Evolutionary conservation across 2,329 filamentous ascomycete genomes (phyloP).

Genomic region (Conoideocrella luteorostrata): DNA sequence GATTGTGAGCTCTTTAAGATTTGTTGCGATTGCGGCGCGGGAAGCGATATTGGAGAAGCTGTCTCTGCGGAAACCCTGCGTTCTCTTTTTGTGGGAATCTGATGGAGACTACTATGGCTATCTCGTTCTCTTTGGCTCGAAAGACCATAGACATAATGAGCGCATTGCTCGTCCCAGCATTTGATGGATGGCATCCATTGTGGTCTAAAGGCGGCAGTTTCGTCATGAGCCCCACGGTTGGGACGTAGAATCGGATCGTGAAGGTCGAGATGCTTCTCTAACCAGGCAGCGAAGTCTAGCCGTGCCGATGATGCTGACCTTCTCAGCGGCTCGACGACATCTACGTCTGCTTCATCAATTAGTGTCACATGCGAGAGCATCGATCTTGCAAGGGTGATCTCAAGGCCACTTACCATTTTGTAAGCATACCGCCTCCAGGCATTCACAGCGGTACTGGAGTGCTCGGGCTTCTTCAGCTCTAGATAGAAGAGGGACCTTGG

Average conservation of each 20-base stretch:
- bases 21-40: conserved; percentile 4
- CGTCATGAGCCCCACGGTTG: conserved; percentile 6
- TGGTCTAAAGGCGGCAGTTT: conserved; percentile 1
- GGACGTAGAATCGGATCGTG: conserved; percentile 41
- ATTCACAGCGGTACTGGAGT: conserved; percentile 53
- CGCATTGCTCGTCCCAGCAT: conserved; percentile 48
- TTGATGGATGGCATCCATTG: conserved; percentile 34
- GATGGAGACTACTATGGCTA: conserved; percentile 42
- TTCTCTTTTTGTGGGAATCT: conserved; percentile 33
- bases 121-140: conserved; percentile 43
- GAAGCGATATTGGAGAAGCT: conserved; percentile 8
- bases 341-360: no score
- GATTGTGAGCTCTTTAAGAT: not conserved
- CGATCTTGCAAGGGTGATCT: no score
- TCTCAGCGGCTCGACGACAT: conserved; percentile 24
- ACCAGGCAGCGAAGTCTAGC: conserved; percentile 43
- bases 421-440: conserved; percentile 46
- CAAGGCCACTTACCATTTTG: conserved; percentile 24
- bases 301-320: conserved; percentile 29
- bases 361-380: no score
- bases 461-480: conserved; percentile 51
- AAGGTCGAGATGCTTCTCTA: conserved; percentile 43
- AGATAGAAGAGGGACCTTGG: conserved; percentile 38
- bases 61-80: conserved; percentile 34
- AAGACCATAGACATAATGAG: conserved; percentile 55